Evolutionary conservation across 805 yeast genomes (phyloP), one percentile per base, ranked within the genome.

Genomic region (Tanozyma kutaoensis): DNA sequence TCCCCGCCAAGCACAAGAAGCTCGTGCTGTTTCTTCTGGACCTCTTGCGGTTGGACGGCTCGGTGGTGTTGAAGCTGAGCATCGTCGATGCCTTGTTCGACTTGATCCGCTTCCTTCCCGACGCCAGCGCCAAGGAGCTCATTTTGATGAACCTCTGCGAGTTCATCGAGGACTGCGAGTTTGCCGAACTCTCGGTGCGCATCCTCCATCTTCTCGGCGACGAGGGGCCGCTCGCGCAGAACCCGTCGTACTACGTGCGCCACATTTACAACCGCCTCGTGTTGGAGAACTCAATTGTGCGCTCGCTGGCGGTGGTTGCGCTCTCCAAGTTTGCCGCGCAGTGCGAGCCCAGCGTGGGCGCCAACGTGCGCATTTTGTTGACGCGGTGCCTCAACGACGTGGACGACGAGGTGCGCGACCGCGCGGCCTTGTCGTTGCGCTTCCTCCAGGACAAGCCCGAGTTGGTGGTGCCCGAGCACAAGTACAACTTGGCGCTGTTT

Each of bases 121-220:
- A 59, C 28, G 48, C 42, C 17, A 73, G 65, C 36, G 82, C 93
- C 10, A 72, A 81, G 44, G 91, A 80, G 40, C 53, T 69, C 26
- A 93, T 95, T 14, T 62, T 91, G 45, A 84, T 80, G 56, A 77
- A 77, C 51, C 66, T 91, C 42, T 85, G 97, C 65, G 98, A 91
- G 54, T 86, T 85, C 48, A 91, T 91, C 43, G 98, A 91, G 57
- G 98, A 91, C 62, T 91, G 97, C 59, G 98, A 91, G 58, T 88
- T 68, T 58, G 80, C 95, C 17, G 95, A 85, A 55, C 72, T 91
- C 35, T 72, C 93, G 15, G 94, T 86, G n/a, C 72, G 97, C 47
- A 76, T 91, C 32, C 66, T 91, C 52, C 95, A 86, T 55, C 55
- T 88, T 35, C 68, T 91, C 38, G 98, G 98, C 48, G 80, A 76